Evolutionary conservation across 2,329 filamentous ascomycete genomes (phyloP).

Genomic region (Fragosphaeria purpurea): DNA sequence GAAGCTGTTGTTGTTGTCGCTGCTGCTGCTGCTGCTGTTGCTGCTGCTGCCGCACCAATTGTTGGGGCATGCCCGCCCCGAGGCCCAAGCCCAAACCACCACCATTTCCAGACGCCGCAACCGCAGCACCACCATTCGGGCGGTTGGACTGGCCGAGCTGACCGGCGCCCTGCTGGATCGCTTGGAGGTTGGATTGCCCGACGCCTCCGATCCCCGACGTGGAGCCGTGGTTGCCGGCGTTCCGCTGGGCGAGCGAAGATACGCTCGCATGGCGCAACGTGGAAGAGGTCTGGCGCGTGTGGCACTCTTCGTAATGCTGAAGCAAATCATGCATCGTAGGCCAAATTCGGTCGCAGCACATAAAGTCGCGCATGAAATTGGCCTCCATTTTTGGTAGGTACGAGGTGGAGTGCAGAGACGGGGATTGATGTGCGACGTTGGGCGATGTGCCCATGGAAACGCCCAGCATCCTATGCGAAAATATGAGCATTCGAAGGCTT

Average conservation of each 20-base stretch:
- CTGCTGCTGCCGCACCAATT: conserved; percentile 34
- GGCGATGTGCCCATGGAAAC: conserved; percentile 66
- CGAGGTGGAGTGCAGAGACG: conserved; percentile 91
- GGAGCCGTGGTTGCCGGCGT: conserved; percentile 2
- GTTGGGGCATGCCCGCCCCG: conserved; percentile 24
- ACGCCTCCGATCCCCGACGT: neutral
- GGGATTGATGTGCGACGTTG: conserved; percentile 71
- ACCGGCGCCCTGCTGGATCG: conserved; percentile 8
- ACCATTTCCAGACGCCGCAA: conserved; percentile 6
- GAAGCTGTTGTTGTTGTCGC: conserved; percentile 24
- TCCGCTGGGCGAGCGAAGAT: neutral
- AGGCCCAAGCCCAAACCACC: conserved; percentile 13
- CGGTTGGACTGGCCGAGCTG: conserved; percentile 16
- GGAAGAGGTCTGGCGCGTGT: conserved; percentile 57
- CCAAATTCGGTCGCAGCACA: conserved; percentile 82
- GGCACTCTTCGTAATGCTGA: conserved; percentile 92
- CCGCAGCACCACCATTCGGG: conserved; percentile 12
- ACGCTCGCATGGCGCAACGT: conserved; percentile 19
- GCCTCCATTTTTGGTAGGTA: conserved; percentile 95
- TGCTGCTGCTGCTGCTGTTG: conserved; percentile 7
- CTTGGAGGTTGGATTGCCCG: conserved; percentile 8
- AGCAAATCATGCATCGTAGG: conserved; percentile 89
- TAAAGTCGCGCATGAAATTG: conserved; percentile 95
- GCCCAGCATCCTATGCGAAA: conserved; percentile 70
- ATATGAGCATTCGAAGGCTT: conserved; percentile 18